These are phyloP conservation scores for Alternaria infectoria DNA, from an alignment of 2,329 filamentous ascomycete genomes.

Conservation along the genomic window DNA sequence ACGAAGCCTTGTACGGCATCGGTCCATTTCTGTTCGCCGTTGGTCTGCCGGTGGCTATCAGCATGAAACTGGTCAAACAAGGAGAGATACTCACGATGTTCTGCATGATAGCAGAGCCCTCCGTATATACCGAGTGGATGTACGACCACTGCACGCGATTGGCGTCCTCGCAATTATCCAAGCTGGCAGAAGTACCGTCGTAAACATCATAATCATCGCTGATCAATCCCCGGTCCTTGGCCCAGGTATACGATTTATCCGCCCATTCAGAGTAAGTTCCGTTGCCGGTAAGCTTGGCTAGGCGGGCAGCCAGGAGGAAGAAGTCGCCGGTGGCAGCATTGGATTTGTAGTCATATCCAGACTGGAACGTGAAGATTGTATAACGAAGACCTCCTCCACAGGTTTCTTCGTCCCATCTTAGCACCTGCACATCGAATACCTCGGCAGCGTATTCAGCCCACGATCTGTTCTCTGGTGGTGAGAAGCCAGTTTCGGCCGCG, in stretches of 20 bases:
- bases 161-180: constrained; percentile 55
- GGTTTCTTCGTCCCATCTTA: constrained; percentile 66
- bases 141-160: constrained; percentile 60
- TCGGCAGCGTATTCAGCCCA: constrained; percentile 71
- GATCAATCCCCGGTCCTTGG: constrained; percentile 55
- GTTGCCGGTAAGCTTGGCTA: constrained; percentile 71
- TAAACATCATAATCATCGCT: constrained; percentile 56
- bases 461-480: constrained; percentile 48
- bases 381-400: constrained; percentile 72
- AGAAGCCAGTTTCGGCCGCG: constrained; percentile 70
- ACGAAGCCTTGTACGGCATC: constrained; percentile 25
- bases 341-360: constrained; percentile 81
- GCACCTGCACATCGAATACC: constrained; percentile 73
- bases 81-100: constrained; percentile 47
- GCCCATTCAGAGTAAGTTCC: constrained; percentile 64
- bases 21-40: constrained; percentile 31
- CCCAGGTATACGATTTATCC: constrained; percentile 64
- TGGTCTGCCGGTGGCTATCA: constrained; percentile 22
- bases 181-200: constrained; percentile 52
- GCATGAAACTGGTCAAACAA: neutral
- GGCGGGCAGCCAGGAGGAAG: constrained; percentile 77
- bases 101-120: constrained; percentile 61
- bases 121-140: constrained; percentile 56
- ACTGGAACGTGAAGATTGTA: constrained; percentile 79
- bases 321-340: constrained; percentile 76